Base-by-base conservation (phyloP, 768 basidiomycete species). In the Mycena indigotica region DNA sequence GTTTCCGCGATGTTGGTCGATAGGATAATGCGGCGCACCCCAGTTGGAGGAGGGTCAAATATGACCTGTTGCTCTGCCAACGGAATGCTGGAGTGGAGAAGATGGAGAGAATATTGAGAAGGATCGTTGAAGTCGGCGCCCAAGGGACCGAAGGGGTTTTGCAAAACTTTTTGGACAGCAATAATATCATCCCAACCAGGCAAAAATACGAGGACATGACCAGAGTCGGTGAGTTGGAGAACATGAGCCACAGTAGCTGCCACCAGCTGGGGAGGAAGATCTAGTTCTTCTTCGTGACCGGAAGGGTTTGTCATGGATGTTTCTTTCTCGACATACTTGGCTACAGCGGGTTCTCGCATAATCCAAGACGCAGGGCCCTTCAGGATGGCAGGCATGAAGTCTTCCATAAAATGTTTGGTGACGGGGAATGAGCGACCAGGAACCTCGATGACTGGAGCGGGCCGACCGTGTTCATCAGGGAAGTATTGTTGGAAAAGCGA, bases 1-100 rank as follows among this genome's bases (percentile, higher is more conserved):
- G 95, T 95, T 73, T 98, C 95, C 13, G 95, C 95, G 44, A 97
- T 94, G 69, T 97, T 97, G 35, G 95, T 98, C 4, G 95, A 84
- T 48, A 98, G 79, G 63, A 98, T 96, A 67, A 98, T 80, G 24
- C 95, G 85, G 54, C 95, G 87, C 19, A 93, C 80, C 10, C 93
- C 93, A 2, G 69, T 58, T 0, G 86, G 80, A 5, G 94, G 89
- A 1, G 93, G 89, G 21, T 91, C 86, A 67, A 97, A 97, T 51
- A 98, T 88, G 55, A 85, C 79, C 69, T 94, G 91, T 67, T 98
- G 95, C 65, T 97, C 94, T 1, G 83, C 81, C 25, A 94, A 78
- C 17, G 95, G 95, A 58, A 97, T 87, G 25, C 88, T 85, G 6
- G 95, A 97, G 73, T 98, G 95, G 12, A 98, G 75, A 53, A 93